phyloP scores from a whole-genome alignment of 331 rosid species.

The Quercus tomentella region DNA sequence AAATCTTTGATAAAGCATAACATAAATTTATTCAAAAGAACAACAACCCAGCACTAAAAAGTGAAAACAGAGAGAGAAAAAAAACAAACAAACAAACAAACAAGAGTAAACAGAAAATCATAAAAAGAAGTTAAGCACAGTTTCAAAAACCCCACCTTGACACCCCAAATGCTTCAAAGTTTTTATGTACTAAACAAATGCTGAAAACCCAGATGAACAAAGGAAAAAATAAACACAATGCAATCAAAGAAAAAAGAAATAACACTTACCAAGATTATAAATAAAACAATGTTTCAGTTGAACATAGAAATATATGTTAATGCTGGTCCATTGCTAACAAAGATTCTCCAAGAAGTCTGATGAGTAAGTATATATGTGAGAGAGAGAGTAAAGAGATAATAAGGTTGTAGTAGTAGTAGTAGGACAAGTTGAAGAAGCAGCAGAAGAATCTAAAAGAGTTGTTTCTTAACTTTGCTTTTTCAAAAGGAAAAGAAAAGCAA shows the following conservation, averaged over 20 bases:
- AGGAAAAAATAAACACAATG: slow-evolving; percentile 13
- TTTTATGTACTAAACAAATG: slow-evolving; percentile 23
- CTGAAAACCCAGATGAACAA: slow-evolving; percentile 8
- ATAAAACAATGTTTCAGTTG: slow-evolving; percentile 19
- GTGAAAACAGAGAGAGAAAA: not conserved
- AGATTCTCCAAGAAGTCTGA: slow-evolving; percentile 2
- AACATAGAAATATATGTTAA: slow-evolving; percentile 24
- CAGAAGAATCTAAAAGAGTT: slow-evolving; percentile 52
- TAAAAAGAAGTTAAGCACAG: not conserved
- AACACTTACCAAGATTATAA: slow-evolving; percentile 21
- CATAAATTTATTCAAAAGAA: not conserved
- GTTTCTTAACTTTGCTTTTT: slow-evolving; percentile 35
- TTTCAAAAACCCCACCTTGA: not conserved
- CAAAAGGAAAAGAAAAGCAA: slow-evolving; percentile 37
- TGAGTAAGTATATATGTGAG: not conserved
- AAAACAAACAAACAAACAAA: not conserved
- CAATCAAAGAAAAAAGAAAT: not conserved
- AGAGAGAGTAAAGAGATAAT: slow-evolving; percentile 7
- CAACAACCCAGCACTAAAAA: slow-evolving; percentile 2
- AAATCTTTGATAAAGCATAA: not conserved
- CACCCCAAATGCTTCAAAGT: not conserved
- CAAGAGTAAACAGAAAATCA: not conserved
- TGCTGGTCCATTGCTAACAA: slow-evolving; percentile 19
- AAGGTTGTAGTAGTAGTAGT: not conserved
- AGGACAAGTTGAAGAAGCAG: slow-evolving; percentile 31